Evolutionary conservation across 345 rosid genomes (phyloP), one percentile per base, ranked within the genome.

Genomic region (Adansonia digitata): DNA sequence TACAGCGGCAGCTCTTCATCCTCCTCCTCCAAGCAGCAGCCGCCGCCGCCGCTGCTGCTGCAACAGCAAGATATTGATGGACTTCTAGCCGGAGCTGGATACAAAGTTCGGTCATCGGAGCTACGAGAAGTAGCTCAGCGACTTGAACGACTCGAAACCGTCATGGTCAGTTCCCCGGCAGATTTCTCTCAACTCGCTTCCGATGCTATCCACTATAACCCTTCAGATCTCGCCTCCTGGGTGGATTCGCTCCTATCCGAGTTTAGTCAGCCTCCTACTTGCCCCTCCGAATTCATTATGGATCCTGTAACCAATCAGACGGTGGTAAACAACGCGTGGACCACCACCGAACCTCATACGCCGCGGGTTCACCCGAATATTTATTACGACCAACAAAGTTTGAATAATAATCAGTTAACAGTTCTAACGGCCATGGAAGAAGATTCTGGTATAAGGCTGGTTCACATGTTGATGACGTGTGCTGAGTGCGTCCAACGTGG

Each of bases 401-500:
- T 72, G 31, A 78, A 74, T 31, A 78, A 74, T 31, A 77, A 84
- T 77, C 81, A 73, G 64, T 27, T 77, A 69, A 74, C 74, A 67
- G 82, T 84, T 34, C 82, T 71, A 8, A 69, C 85, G 35, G 85
- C 88, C 0, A 43, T 80, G 85, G 93, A 89, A 74, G 95, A 94
- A 73, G 96, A 91, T 72, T 86, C 94, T 45, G 96, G 94, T 39
- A 93, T 94, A 17, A 79, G 83, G 76, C 84, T 94, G 2, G 98
- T 94, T 2, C 97, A 91, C 77, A 77, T 81, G 84, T 75, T 92
- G 76, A 82, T 91, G 82, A 88, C 89, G 34, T 94, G 97, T 75
- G 97, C 97, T 0, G 93, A 89, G 71, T 86, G 86, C 3, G 84
- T 94, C 72, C 93, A 94, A 42, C 89, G 84, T 4, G 92, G 91